A percentile compares a stretch with the other conserved stretches of the same genome.
These are phyloP conservation scores for Ulvella scutata DNA, from an alignment of 139 green algal species.

Conservation along the genomic window DNA sequence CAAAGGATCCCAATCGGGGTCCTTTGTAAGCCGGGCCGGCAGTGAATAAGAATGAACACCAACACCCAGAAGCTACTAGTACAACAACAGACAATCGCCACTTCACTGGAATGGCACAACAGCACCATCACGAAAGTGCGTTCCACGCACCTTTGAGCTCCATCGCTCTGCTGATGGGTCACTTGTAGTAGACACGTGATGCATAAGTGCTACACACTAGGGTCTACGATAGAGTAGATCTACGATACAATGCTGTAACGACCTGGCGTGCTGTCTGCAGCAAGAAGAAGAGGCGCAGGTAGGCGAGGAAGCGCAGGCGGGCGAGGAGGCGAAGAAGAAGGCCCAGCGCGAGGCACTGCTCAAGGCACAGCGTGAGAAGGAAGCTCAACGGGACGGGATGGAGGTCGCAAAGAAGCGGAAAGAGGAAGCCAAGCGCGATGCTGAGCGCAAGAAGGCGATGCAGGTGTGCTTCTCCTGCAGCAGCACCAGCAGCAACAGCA, in stretches of 20 bases:
- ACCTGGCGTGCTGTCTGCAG: neutral
- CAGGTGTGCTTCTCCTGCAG: neutral
- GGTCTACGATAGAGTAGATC: neutral
- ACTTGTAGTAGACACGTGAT: neutral
- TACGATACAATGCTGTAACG: neutral
- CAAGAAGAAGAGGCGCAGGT: too few relatives aligned
- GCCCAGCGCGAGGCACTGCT: neutral
- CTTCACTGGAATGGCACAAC: too few relatives aligned
- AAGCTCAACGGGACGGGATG: neutral
- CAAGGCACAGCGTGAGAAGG: neutral
- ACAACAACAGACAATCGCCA: too few relatives aligned
- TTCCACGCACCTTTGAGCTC: neutral
- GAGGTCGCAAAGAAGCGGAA: neutral
- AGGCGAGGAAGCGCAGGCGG: neutral
- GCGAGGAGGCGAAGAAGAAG: neutral
- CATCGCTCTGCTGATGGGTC: neutral
- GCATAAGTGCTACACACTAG: too few relatives aligned
- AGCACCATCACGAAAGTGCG: too few relatives aligned
- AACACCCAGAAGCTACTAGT: too few relatives aligned
- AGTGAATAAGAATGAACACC: too few relatives aligned
- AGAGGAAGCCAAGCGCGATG: neutral
- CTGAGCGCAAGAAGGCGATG: neutral
- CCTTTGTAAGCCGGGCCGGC: too few relatives aligned
- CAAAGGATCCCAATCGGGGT: too few relatives aligned
- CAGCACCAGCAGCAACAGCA: neutral